phyloP scores from a whole-genome alignment of 2,329 filamentous ascomycete species.

The Chaetomiaceae sp. region DNA sequence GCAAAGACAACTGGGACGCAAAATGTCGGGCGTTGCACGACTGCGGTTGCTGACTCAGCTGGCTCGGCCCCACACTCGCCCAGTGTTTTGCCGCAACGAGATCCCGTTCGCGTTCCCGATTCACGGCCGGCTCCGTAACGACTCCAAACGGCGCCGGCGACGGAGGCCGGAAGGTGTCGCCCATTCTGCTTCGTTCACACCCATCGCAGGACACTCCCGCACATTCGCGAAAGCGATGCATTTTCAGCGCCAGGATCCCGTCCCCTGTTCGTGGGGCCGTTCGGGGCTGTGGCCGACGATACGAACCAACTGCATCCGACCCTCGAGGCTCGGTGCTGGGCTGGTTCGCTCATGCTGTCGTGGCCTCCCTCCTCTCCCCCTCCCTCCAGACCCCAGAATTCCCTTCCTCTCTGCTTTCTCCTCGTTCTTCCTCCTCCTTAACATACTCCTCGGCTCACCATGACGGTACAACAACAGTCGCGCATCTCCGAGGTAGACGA shows the following conservation, averaged over 20 bases:
- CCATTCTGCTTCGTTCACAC: too few relatives aligned
- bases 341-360: neutral
- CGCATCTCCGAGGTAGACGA: slow-evolving; percentile 11
- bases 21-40: too few relatives aligned
- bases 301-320: neutral
- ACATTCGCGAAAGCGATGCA: too few relatives aligned
- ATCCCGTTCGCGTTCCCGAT: too few relatives aligned
- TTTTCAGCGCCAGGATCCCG: neutral
- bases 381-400: neutral
- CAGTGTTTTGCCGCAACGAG: too few relatives aligned
- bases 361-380: neutral
- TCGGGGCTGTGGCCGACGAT: neutral
- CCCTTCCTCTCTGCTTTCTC: neutral
- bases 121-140: too few relatives aligned
- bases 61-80: too few relatives aligned
- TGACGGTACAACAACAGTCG: slow-evolving; percentile 6
- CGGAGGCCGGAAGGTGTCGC: too few relatives aligned
- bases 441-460: slow-evolving; percentile 4
- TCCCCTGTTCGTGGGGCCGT: neutral
- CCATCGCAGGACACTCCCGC: too few relatives aligned
- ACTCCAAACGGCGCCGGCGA: too few relatives aligned
- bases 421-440: slow-evolving; percentile 10
- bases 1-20: too few relatives aligned
- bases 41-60: too few relatives aligned
- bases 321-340: neutral